Conservation (phyloP, 148 eudicot genomes). For the Persicaria maculosa region DNA sequence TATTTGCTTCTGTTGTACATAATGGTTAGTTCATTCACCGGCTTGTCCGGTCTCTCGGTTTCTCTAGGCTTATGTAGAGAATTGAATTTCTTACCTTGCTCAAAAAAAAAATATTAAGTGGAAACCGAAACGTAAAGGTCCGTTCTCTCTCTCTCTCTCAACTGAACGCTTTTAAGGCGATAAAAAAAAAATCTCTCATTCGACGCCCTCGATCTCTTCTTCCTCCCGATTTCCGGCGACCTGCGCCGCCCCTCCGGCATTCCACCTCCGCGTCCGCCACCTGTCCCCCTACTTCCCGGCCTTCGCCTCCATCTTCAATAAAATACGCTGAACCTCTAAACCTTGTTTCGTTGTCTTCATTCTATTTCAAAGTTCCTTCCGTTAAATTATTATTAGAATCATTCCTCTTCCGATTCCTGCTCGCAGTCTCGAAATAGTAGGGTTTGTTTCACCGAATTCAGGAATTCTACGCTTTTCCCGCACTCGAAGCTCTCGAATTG, state of each 20-base stretch:
- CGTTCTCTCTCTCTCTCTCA: background rate
- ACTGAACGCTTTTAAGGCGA: background rate
- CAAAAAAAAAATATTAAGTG: too few relatives aligned
- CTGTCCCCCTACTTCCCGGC: background rate
- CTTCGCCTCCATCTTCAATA: background rate
- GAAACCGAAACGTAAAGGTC: too few relatives aligned
- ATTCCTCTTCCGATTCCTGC: background rate
- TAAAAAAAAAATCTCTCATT: background rate
- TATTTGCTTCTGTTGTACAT: too few relatives aligned
- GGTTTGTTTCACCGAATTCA: background rate
- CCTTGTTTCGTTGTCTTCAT: background rate
- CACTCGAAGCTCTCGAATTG: background rate
- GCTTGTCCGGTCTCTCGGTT: too few relatives aligned
- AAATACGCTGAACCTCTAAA: too few relatives aligned
- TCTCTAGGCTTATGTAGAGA: too few relatives aligned
- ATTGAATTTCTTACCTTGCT: too few relatives aligned
- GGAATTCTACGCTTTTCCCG: background rate
- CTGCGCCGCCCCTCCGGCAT: background rate
- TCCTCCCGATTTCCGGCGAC: background rate
- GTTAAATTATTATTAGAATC: conserved; percentile 4
- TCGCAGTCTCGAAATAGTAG: background rate
- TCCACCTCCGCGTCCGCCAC: background rate
- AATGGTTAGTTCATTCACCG: too few relatives aligned
- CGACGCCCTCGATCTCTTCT: background rate
- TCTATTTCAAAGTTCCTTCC: background rate